phyloP scores from a whole-genome alignment of 2,329 filamentous ascomycete species.

The Nannizziopsis barbatae region DNA sequence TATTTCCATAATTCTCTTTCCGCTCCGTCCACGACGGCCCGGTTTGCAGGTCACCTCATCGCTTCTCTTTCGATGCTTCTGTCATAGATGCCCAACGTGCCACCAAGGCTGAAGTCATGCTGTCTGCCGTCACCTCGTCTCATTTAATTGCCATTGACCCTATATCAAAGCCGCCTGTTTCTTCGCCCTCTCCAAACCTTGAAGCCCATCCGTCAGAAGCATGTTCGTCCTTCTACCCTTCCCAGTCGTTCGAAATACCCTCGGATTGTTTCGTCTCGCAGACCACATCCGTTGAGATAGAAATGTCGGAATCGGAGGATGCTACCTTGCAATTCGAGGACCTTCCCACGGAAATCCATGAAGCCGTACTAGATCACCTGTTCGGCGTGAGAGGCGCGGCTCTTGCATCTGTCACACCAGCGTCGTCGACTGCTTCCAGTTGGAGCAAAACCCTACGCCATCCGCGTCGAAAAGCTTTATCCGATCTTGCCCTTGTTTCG shows the following conservation, averaged over 20 bases:
- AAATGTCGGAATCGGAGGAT: slow-evolving; percentile 3
- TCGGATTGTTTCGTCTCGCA: slow-evolving; percentile 2
- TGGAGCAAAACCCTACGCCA: slow-evolving; percentile 57
- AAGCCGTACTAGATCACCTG: slow-evolving; percentile 58
- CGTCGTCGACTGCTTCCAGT: slow-evolving; percentile 43
- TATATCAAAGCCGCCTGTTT: not conserved
- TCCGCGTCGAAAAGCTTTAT: slow-evolving; percentile 55
- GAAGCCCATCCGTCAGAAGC: not conserved
- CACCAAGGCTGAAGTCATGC: slow-evolving; percentile 10
- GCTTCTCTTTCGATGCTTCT: not conserved
- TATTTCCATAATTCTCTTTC: not conserved
- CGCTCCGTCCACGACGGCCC: not conserved
- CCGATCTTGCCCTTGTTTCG: slow-evolving; percentile 50
- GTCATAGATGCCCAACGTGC: slow-evolving; percentile 5
- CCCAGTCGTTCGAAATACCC: not conserved
- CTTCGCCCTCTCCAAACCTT: slow-evolving; percentile 5
- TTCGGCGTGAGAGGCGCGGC: slow-evolving; percentile 58
- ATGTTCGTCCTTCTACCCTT: slow-evolving; percentile 3
- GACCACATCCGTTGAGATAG: slow-evolving; percentile 6
- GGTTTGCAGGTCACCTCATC: not conserved
- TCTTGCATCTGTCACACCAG: slow-evolving; percentile 45
- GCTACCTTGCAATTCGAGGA: slow-evolving; percentile 24
- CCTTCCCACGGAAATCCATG: slow-evolving; percentile 60
- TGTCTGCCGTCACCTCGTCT: slow-evolving; percentile 5
- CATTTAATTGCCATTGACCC: slow-evolving; percentile 3